These are phyloP conservation scores for Tulasnella sp. DNA, from an alignment of 768 basidiomycete species.

Conservation along the genomic window DNA sequence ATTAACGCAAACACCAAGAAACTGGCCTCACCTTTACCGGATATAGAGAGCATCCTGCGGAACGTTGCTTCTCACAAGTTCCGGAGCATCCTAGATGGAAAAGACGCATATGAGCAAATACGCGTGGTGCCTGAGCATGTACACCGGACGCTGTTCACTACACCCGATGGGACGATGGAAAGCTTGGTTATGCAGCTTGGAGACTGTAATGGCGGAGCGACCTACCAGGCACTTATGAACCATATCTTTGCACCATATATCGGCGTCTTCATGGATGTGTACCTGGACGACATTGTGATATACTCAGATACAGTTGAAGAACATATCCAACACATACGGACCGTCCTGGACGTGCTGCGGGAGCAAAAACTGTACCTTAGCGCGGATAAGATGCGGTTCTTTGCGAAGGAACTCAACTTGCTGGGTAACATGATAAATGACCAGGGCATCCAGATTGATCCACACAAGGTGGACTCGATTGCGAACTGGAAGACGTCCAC, in stretches of 20 bases:
- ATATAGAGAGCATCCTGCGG: constrained; percentile 10
- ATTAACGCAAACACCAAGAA: constrained; percentile 12
- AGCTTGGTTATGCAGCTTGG: constrained; percentile 18
- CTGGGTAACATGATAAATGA: constrained; percentile 30
- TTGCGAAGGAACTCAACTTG: constrained; percentile 25
- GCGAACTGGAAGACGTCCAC: constrained; percentile 26
- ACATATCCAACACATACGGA: constrained; percentile 26
- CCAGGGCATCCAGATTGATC: constrained; percentile 34
- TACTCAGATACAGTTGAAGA: constrained; percentile 31
- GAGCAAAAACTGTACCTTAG: constrained; percentile 26
- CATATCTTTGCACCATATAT: constrained; percentile 27
- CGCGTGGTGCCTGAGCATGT: constrained; percentile 5
- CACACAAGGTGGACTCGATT: constrained; percentile 25
- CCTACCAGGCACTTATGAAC: constrained; percentile 29
- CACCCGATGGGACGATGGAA: constrained; percentile 10
- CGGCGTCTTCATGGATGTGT: constrained; percentile 34
- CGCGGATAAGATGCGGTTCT: constrained; percentile 25
- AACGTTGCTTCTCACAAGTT: constrained; percentile 4
- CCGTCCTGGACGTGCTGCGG: constrained; percentile 25
- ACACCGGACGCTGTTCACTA: not conserved
- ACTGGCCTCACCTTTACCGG: constrained; percentile 10
- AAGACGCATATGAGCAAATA: constrained; percentile 14
- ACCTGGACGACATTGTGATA: constrained; percentile 37
- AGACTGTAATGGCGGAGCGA: constrained; percentile 26
- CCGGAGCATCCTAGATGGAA: constrained; percentile 8